Base-by-base conservation (phyloP, 1,284 basidiomycete species). In the Albatrellus sp. region DNA sequence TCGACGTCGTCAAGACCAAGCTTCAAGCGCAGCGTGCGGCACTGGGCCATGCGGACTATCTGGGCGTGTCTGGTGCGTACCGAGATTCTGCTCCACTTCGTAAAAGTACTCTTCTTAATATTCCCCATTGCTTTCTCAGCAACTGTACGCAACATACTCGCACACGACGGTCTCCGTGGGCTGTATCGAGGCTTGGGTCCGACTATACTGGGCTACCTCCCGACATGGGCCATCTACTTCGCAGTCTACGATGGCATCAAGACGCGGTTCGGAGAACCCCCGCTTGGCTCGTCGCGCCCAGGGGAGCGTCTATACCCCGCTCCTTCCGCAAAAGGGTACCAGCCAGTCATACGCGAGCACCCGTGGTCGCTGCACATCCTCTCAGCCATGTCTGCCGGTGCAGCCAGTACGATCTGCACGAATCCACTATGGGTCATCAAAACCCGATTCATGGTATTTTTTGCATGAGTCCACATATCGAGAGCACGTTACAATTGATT, bases 211-310 rank as follows among this genome's bases (percentile, higher is more conserved):
- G 92, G 92, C 6, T 96, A 97, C 64, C 75, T 97, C 34, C 92
- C 92, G 19, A 97, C 92, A 8, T 96, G 92, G 92, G 92, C 90
- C 20, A 97, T 97, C 54, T 97, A 96, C 63, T 97, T 97, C 61
- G 81, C 90, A n/a, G 89, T 97, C 14, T 96, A 96, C 65, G 92
- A 97, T 65, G 78, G 85, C 48, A 86, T 92, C 63, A 96, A 96
- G 70, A 76, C 76, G 19, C 65, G 70, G 31, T 80, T 92, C 56
- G 87, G 88, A 35, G 77, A 80, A 57, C 62, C 65, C 30, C 73
- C 79, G 3, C 61, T 74, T 9, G 75, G 70, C 29, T 20, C n/a
- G 32, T 9, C 9, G 17, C 42, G 24, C 17, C 8, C 14, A 20
- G 39, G 53, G n/a, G 49, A 52, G 33, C 66, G 70, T 48, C 64